These are phyloP conservation scores for Clarireedia monteithiana DNA, from an alignment of 2,329 filamentous ascomycete species.

Conservation along the genomic window DNA sequence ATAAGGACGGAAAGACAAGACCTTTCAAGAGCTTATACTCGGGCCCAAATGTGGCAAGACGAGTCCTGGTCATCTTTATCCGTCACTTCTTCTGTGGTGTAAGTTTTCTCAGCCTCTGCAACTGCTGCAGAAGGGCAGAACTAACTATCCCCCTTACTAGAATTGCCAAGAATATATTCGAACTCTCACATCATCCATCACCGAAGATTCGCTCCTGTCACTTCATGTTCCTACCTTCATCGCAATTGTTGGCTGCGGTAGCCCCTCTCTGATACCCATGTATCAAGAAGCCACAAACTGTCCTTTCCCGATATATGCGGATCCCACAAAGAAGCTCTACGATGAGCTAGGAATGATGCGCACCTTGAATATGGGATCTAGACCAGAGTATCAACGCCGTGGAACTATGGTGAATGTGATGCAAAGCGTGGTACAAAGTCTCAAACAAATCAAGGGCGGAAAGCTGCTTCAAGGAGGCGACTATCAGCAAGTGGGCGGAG, in stretches of 20 bases:
- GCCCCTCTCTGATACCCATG: constrained; percentile 44
- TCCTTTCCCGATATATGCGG: constrained; percentile 48
- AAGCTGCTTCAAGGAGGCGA: constrained; percentile 43
- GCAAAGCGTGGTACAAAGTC: constrained; percentile 35
- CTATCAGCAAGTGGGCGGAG: constrained; percentile 42
- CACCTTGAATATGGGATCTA: constrained; percentile 38
- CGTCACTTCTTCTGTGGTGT: constrained; percentile 33
- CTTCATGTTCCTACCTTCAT: constrained; percentile 32
- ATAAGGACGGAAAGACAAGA: constrained; percentile 25
- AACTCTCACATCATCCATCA: constrained; percentile 24
- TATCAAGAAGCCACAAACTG: constrained; percentile 41
- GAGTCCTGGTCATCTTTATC: constrained; percentile 31
- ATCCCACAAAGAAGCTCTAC: constrained; percentile 46
- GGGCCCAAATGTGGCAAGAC: constrained; percentile 26
- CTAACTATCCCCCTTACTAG: constrained; percentile 13
- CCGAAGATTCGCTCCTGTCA: constrained; percentile 24
- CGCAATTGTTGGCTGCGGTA: constrained; percentile 48
- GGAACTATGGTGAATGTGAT: constrained; percentile 33
- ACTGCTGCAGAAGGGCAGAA: neutral
- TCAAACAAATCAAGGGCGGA: constrained; percentile 33
- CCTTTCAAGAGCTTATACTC: constrained; percentile 30
- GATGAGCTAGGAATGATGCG: constrained; percentile 44
- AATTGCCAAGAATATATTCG: constrained; percentile 31
- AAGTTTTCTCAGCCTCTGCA: constrained; percentile 10
- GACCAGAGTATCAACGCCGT: constrained; percentile 42